These are phyloP conservation scores for Populus simonii DNA, from an alignment of 345 rosid genomes.

Conservation along the genomic window DNA sequence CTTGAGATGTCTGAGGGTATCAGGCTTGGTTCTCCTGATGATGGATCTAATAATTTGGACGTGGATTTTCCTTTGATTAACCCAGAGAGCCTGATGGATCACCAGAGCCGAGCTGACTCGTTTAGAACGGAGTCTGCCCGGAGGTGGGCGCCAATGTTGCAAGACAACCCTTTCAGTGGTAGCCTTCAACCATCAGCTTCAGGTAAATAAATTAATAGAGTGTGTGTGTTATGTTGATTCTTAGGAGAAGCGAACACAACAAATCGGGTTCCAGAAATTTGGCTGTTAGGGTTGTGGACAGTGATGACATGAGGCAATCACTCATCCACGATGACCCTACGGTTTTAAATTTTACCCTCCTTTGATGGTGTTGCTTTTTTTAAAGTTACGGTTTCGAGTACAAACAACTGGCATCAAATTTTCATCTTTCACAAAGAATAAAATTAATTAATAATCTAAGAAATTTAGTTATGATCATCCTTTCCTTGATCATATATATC, in stretches of 20 bases:
- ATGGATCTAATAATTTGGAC: slow-evolving; percentile 60
- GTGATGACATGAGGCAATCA: no score
- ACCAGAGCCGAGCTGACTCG: slow-evolving; percentile 35
- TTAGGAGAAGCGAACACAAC: no score
- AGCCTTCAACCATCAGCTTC: slow-evolving; percentile 28
- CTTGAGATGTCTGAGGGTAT: slow-evolving; percentile 82
- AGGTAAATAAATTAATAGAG: slow-evolving; percentile 28
- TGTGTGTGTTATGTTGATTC: not conserved
- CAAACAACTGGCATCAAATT: no score
- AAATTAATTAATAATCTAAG: no score
- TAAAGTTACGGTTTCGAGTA: not conserved
- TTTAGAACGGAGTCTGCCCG: slow-evolving; percentile 46
- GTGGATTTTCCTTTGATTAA: slow-evolving; percentile 48
- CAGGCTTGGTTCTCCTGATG: slow-evolving; percentile 76
- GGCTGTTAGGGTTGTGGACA: no score
- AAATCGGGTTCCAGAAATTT: no score
- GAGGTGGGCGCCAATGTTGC: slow-evolving; percentile 52
- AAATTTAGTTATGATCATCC: no score
- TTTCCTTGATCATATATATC: no score
- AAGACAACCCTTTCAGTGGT: slow-evolving; percentile 17
- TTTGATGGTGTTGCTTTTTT: not conserved
- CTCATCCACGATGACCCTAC: not conserved
- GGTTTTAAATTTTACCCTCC: not conserved
- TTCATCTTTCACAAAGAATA: no score
- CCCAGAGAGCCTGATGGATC: slow-evolving; percentile 20